A percentile compares a stretch with the other conserved stretches of the same genome.
Conservation (phyloP, 1,139 yeast species). For the Pichia terricola region DNA sequence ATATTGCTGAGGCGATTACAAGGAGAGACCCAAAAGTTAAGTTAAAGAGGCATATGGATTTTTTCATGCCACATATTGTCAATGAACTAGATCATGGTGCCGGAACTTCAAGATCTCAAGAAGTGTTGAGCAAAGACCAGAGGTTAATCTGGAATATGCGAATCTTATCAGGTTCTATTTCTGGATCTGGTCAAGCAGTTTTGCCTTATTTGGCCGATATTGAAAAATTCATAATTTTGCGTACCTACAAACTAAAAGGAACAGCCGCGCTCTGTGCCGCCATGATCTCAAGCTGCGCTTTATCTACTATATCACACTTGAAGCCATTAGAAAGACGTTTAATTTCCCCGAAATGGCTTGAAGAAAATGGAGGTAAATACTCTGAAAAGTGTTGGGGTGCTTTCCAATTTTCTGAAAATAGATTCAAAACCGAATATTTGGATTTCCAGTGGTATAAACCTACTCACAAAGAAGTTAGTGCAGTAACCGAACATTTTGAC, state of each 20-base stretch:
- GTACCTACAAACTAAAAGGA: conserved; percentile 60
- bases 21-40: conserved; percentile 47
- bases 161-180: conserved; percentile 61
- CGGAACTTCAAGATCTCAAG: conserved; percentile 58
- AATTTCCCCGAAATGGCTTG: conserved; percentile 33
- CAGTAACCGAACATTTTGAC: conserved; percentile 54
- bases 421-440: conserved; percentile 35
- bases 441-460: conserved; percentile 75
- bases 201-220: conserved; percentile 39
- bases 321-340: conserved; percentile 47
- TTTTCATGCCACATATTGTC: conserved; percentile 43
- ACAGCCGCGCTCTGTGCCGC: conserved; percentile 30
- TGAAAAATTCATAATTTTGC: conserved; percentile 37
- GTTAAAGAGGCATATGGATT: conserved; percentile 36
- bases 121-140: conserved; percentile 66
- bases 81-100: conserved; percentile 79
- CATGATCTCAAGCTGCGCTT: conserved; percentile 40
- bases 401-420: conserved; percentile 42
- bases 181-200: conserved; percentile 52
- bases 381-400: conserved; percentile 65
- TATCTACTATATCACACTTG: conserved; percentile 56
- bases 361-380: conserved; percentile 24
- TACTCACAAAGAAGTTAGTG: conserved; percentile 40
- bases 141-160: conserved; percentile 65
- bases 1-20: conserved; percentile 59